Base-by-base conservation (phyloP, 805 yeast genomes). In the Huiozyma naganishii region DNA sequence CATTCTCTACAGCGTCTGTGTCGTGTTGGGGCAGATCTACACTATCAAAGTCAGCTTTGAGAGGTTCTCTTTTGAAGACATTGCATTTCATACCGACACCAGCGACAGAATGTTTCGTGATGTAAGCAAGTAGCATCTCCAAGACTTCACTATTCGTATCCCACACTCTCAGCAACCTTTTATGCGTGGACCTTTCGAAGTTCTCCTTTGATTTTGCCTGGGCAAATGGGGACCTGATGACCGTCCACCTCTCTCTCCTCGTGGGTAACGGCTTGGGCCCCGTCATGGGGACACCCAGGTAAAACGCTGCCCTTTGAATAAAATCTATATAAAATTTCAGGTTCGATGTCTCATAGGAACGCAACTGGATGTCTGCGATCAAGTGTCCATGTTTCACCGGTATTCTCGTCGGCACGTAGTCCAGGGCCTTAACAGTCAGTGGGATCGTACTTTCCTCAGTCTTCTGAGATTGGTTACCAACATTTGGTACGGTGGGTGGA, bases 151-250 rank as follows among this genome's bases (percentile, higher is more conserved):
- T 81, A 46, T 83, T 79, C 12, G 95, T 76, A 62, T 92, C 97
- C 72, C 77, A 88, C 29, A 87, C 83, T 52, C 72, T 73, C 51
- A 92, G 70, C 47, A 75, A 62, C 49, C 95, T 77, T 54, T 81
- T 78, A 62, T 77, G 84, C 1, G 97, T 92, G 40, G 76, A 73
- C 68, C 97, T 80, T 68, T 85, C 84, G 66, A 84, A 92, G 70
- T 90, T 92, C 68, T 90, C 95, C 67, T 92, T 92, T 7, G 92
- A 74, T 62, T 88, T 89, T 42, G 97, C 95, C 58, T 86, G 92
- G 17, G 84, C 95, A 62, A 92, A 92, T 1, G 97, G 97, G 3
- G 95, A 80, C 61, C 81, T 77, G 56, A 83, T 88, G 37, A 92
- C 95, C 0, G 98, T 92, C 86, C 95, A 90, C 53, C 88, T 76